These are phyloP conservation scores for Ogataea henricii DNA, from an alignment of 805 yeast genomes.

Conservation along the genomic window DNA sequence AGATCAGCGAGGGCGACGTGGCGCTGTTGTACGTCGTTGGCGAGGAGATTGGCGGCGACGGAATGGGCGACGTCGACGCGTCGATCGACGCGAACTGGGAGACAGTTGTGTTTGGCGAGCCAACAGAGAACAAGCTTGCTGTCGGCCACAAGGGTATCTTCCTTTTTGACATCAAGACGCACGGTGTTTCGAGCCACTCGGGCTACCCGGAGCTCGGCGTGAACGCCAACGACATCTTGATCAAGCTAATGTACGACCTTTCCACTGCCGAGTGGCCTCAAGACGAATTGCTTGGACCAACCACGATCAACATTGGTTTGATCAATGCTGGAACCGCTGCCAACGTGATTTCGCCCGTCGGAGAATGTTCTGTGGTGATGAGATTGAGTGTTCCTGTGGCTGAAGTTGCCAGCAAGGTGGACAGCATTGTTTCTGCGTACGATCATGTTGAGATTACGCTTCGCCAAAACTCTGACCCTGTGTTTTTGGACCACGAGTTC, in stretches of 20 bases:
- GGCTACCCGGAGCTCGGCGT: slow-evolving; percentile 73
- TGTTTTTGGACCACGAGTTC: slow-evolving; percentile 55
- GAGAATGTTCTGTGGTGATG: slow-evolving; percentile 49
- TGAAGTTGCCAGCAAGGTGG: slow-evolving; percentile 39
- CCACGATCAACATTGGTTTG: slow-evolving; percentile 63
- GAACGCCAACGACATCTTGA: slow-evolving; percentile 58
- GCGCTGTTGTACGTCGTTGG: slow-evolving; percentile 66
- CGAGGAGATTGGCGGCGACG: slow-evolving; percentile 67
- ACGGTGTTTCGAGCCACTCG: slow-evolving; percentile 64
- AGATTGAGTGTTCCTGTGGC: slow-evolving; percentile 55
- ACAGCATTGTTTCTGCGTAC: slow-evolving; percentile 33
- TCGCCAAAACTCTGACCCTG: slow-evolving; percentile 39
- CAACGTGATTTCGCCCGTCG: slow-evolving; percentile 64
- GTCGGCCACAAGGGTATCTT: slow-evolving; percentile 69
- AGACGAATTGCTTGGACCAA: slow-evolving; percentile 55
- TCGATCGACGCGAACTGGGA: slow-evolving; percentile 52
- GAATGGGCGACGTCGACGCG: slow-evolving; percentile 52
- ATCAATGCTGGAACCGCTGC: slow-evolving; percentile 64
- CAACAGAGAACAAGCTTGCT: slow-evolving; percentile 68
- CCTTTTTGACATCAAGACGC: slow-evolving; percentile 42
- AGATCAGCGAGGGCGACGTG: slow-evolving; percentile 54
- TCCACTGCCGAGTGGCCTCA: slow-evolving; percentile 48
- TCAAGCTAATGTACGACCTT: slow-evolving; percentile 51
- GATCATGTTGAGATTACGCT: slow-evolving; percentile 23
- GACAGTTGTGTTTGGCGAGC: slow-evolving; percentile 70